Base-by-base conservation (phyloP, 306 rosid species). In the Acacia crassicarpa region DNA sequence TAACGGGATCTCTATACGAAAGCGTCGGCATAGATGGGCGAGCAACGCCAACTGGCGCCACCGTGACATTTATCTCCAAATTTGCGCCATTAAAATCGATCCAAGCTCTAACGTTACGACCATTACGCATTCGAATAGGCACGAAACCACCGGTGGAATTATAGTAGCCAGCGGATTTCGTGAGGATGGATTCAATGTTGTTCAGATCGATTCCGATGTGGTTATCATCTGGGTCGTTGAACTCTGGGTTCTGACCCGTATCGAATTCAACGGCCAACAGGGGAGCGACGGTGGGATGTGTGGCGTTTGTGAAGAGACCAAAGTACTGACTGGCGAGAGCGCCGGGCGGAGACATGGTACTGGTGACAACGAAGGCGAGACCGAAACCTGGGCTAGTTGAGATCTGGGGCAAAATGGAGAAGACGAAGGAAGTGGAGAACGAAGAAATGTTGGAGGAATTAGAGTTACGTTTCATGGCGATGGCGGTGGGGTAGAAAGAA, bases 121-220 rank as follows among this genome's bases (percentile, higher is more conserved):
- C 98, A 46, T 71, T 81, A 20, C 89, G 80, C 97, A 95, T 93
- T 22, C 72, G 89, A 0, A 91, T 33, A 8, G 95, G 87, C 13
- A 95, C 87, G 22, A 95, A 89, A 0, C 7, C 62, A 2, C 92
- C 98, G 4, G 23, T 61, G 17, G 93, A 86, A 33, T 91, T 84
- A 72, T 76, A 89, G 76, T 90, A 95, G 2, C 99, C 94, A 1
- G 99, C 99, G 3, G 91, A 0, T 0, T 2, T 38, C 0, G 30
- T 20, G 0, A 0, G 0, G 1, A 0, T 23, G 12, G 98, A 95
- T 1, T 73, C 82, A 40, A 92, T 32, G 46, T 65, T 84, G 79
- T 95, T 92, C 68, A 93, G 87, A 75, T 95, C 90, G 71, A 95
- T 86, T 3, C 99, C 99, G 85, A 95, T 83, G 77, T 95, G 99